Conservation (phyloP, 306 rosid species). For the Castanospermum australe region DNA sequence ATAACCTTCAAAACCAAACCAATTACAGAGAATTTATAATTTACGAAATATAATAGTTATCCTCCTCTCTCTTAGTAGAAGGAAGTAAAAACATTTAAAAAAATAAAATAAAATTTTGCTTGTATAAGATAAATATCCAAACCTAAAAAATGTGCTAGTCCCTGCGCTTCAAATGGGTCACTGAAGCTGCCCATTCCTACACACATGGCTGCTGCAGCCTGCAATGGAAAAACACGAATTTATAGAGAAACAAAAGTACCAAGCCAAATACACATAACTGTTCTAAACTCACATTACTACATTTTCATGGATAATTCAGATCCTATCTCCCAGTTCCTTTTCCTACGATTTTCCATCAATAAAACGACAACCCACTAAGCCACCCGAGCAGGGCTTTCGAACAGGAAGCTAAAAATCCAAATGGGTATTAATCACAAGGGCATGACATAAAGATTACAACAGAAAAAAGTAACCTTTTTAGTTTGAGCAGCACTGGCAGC, state of each 20-base stretch:
- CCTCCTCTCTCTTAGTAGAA: not conserved
- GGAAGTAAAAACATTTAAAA: not conserved
- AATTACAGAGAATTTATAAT: constrained; percentile 3
- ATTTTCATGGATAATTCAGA: constrained; percentile 10
- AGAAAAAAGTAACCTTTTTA: constrained; percentile 62
- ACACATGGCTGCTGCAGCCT: constrained; percentile 99
- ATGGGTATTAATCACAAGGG: not conserved
- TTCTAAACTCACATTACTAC: not conserved
- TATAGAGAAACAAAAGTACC: not conserved
- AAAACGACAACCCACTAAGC: not conserved
- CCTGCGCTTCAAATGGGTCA: constrained; percentile 91
- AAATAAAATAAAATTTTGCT: not conserved
- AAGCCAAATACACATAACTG: constrained; percentile 9
- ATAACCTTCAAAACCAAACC: not conserved
- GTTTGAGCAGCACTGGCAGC: constrained; percentile 61
- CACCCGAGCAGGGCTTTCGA: not conserved
- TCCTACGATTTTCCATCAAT: constrained; percentile 14
- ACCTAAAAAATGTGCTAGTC: constrained; percentile 96
- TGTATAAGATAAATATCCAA: constrained; percentile 13
- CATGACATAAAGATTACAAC: not conserved
- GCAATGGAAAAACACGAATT: constrained; percentile 17
- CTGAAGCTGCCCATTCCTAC: constrained; percentile 95
- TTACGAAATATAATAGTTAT: not conserved
- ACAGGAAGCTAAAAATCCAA: constrained; percentile 2
- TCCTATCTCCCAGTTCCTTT: not conserved